Evolutionary conservation across 441 rosid species (phyloP), one percentile per base, ranked within the genome.

Genomic region (Populus hybrid): DNA sequence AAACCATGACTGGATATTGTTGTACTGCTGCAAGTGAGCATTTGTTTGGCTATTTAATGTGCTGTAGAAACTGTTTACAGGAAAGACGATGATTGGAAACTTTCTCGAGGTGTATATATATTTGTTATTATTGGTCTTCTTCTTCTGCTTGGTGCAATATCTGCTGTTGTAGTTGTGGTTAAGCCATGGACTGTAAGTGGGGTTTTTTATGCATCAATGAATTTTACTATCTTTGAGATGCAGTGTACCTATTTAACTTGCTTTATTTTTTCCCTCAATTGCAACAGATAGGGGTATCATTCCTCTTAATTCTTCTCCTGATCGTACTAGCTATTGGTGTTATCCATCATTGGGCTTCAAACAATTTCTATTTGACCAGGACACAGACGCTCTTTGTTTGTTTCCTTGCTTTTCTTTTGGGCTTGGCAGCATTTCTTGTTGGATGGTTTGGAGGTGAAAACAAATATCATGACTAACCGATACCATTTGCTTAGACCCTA

Each of bases 81-180:
- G 99, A 97, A 94, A 87, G 99, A 97, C 76, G 99, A 97, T 82
- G 89, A 84, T 84, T 97, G 99, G 99, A 97, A 86, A 84, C 89
- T 97, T 72, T 97, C 99, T 80, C 94, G 87, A 77, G 99, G 97
- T 78, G 98, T 91, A 74, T 90, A 90, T 86, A 86, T 90, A 63
- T 97, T 97, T 84, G 87, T 97, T 81, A 78, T 83, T 72, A 90
- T 97, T 76, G 98, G 99, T 78, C 97, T 97, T 85, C 93, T 94
- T 78, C 98, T 97, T 75, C 90, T 95, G 80, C 94, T 95, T 83
- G 93, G 96, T 86, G 99, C 99, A 76, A 95, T 95, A 85, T 86
- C 97, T 73, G 95, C 99, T 80, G 93, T 97, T 84, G 87, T 92
- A 77, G 88, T 89, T 81, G 93, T 94, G 67, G 85, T 94, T 83